A percentile compares a stretch with the other conserved stretches of the same genome.
Conservation (phyloP, 2,329 filamentous ascomycete genomes). For the Cytospora piceae region DNA sequence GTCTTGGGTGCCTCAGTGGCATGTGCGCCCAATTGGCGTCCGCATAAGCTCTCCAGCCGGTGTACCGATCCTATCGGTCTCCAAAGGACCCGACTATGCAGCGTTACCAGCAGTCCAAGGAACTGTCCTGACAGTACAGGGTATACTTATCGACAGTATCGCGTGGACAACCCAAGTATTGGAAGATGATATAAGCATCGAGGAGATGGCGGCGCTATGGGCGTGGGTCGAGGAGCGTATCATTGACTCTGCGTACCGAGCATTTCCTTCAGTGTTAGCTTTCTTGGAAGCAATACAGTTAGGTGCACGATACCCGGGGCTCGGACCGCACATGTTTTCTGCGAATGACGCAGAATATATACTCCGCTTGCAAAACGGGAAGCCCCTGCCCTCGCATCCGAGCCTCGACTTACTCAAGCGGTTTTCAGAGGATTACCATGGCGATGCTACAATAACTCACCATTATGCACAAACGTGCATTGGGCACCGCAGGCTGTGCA, state of each 20-base stretch:
- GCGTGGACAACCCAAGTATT: background rate
- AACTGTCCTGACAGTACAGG: background rate
- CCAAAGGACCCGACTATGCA: background rate
- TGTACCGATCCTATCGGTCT: background rate
- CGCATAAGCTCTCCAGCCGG: too few species aligned
- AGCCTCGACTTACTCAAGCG: background rate
- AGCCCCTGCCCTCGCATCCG: background rate
- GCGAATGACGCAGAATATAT: background rate
- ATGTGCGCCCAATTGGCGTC: background rate
- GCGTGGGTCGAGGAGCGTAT: background rate
- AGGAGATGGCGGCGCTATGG: background rate
- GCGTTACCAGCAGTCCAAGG: background rate
- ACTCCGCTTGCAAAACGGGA: background rate
- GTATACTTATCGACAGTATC: background rate
- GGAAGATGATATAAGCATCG: background rate
- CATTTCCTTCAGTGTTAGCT: background rate
- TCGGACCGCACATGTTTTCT: too few species aligned
- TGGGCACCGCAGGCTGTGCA: background rate
- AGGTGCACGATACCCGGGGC: too few species aligned
- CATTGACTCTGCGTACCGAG: background rate
- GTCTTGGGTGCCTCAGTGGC: conserved; percentile 10
- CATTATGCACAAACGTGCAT: background rate
- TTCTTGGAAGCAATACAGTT: background rate
- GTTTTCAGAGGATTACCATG: background rate
- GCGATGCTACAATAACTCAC: background rate